Evolutionary conservation across 2,329 filamentous ascomycete genomes (phyloP).

Genomic region (Basipetospora chlamydospora): DNA sequence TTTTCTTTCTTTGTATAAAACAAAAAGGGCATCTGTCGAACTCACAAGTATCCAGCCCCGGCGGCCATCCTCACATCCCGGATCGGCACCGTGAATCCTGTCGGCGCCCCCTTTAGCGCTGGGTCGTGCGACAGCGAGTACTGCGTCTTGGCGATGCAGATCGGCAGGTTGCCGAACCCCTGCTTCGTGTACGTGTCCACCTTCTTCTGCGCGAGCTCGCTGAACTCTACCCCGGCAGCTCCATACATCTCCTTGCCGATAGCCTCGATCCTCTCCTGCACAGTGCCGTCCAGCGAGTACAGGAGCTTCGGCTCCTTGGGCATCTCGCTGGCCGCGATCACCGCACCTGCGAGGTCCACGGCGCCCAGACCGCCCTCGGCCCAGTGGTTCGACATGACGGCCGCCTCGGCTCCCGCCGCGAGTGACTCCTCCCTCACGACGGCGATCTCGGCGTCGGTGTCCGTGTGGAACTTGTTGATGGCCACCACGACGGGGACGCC

Average conservation of each 20-base stretch:
- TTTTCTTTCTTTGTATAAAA: no score
- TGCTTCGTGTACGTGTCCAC: conserved; percentile 88
- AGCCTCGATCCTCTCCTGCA: conserved; percentile 79
- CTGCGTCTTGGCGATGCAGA: conserved; percentile 96
- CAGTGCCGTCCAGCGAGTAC: conserved; percentile 63
- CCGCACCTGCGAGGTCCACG: conserved; percentile 72
- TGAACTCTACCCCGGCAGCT: conserved; percentile 78
- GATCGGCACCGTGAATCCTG: conserved; percentile 88
- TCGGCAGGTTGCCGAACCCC: conserved; percentile 82
- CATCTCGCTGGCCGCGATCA: conserved; percentile 70
- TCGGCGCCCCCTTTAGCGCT: conserved; percentile 84
- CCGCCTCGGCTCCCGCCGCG: conserved; percentile 83
- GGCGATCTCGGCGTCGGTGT: conserved; percentile 82
- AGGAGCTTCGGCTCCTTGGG: conserved; percentile 79
- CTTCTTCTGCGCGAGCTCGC: conserved; percentile 88
- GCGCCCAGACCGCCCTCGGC: conserved; percentile 87
- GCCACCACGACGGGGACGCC: conserved; percentile 91
- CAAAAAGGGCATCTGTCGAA: no score
- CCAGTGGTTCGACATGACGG: conserved; percentile 92
- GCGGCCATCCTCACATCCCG: conserved; percentile 87
- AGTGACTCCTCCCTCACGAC: conserved; percentile 84
- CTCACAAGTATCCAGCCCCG: conserved; percentile 80
- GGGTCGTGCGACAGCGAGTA: conserved; percentile 93
- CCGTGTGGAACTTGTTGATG: conserved; percentile 91
- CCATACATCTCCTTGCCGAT: conserved; percentile 95